Percentiles rank a stretch among this genome's conserved stretches.
Evolutionary conservation across 352 stramenopile species (phyloP).

Genomic region (Elongisporangium prolatum): DNA sequence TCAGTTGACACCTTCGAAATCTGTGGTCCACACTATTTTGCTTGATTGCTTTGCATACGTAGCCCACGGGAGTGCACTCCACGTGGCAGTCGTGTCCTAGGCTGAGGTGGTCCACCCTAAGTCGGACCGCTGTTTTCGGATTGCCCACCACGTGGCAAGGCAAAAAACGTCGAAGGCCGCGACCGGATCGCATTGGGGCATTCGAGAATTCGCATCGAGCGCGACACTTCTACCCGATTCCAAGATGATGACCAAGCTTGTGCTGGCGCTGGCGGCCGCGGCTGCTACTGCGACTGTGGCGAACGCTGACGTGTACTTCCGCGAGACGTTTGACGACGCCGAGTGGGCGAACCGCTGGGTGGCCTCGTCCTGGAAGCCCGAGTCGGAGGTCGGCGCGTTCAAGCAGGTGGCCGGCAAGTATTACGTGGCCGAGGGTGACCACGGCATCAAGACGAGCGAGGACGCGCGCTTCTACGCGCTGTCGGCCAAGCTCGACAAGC

Average conservation of each 20-base stretch:
- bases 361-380: constrained; percentile 93
- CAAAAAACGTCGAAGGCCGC: background rate
- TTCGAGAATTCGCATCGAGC: constrained; percentile 19
- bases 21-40: background rate
- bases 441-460: constrained; percentile 93
- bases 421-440: constrained; percentile 87
- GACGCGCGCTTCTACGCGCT: constrained; percentile 98
- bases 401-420: constrained; percentile 91
- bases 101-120: background rate
- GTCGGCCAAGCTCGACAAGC: constrained; percentile 87
- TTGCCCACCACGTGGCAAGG: background rate
- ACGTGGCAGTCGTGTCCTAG: background rate
- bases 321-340: constrained; percentile 92
- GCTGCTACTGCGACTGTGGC: constrained; percentile 45
- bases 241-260: constrained; percentile 62
- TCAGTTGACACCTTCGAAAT: no score
- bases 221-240: background rate
- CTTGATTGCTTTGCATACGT: background rate
- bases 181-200: constrained; percentile 5
- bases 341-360: constrained; percentile 77
- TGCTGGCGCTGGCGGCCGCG: constrained; percentile 40
- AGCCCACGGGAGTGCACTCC: background rate
- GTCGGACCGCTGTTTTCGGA: background rate
- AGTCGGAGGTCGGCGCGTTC: constrained; percentile 93
- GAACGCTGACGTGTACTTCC: constrained; percentile 87